phyloP scores from a whole-genome alignment of 805 yeast species.

The Metschnikowia bowlesiae region DNA sequence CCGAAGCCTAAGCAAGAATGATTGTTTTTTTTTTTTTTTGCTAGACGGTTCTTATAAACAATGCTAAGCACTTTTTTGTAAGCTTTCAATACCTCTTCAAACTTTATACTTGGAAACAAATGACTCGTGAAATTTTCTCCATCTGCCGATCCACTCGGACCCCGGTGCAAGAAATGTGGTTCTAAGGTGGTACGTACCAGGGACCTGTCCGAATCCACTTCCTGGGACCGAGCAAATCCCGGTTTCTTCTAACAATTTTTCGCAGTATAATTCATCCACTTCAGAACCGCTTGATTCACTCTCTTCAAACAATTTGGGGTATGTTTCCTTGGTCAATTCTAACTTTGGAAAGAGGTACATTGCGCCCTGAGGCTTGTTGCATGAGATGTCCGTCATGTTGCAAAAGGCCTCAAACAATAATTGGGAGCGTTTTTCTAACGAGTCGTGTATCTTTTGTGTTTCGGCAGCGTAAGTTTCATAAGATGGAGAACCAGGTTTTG shows the following conservation, averaged over 20 bases:
- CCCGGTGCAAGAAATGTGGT: slow-evolving; percentile 98
- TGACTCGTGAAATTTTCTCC: slow-evolving; percentile 73
- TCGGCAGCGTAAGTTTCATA: slow-evolving; percentile 64
- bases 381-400: slow-evolving; percentile 73
- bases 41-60: background rate
- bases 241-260: slow-evolving; percentile 74
- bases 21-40: background rate
- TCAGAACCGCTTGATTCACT: slow-evolving; percentile 55
- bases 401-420: slow-evolving; percentile 66
- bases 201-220: slow-evolving; percentile 90
- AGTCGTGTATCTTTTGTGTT: slow-evolving; percentile 53
- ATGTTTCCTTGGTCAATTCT: slow-evolving; percentile 44
- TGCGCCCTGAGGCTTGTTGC: slow-evolving; percentile 94
- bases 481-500: slow-evolving; percentile 70
- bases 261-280: slow-evolving; percentile 88
- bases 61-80: background rate
- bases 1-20: background rate
- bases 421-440: slow-evolving; percentile 60
- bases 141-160: slow-evolving; percentile 73
- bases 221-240: slow-evolving; percentile 99
- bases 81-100: background rate
- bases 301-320: slow-evolving; percentile 52
- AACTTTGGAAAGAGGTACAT: slow-evolving; percentile 93
- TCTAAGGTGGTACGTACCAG: slow-evolving; percentile 87
- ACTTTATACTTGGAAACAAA: slow-evolving; percentile 56